Evolutionary conservation across 371 early-diverging fungal genomes (phyloP).

Genomic region (Capillidium heterosporum): DNA sequence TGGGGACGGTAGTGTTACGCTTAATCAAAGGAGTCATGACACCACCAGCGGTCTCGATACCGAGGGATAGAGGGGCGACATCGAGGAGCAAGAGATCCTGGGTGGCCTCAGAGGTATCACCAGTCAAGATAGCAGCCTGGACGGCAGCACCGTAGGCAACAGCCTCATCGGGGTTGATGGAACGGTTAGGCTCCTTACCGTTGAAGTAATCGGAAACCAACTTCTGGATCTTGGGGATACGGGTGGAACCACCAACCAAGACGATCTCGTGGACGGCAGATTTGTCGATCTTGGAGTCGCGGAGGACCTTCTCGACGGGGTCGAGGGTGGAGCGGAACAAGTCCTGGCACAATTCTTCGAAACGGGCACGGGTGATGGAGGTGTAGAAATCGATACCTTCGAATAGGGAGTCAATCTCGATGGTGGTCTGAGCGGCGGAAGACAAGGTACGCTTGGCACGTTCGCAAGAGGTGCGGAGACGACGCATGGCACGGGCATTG

Average conservation of each 20-base stretch:
- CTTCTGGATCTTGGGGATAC: constrained; percentile 99
- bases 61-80: constrained; percentile 71
- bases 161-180: constrained; percentile 97
- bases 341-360: constrained; percentile 91
- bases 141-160: constrained; percentile 98
- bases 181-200: constrained; percentile 93
- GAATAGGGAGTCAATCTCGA: constrained; percentile 76
- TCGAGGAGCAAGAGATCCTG: constrained; percentile 55
- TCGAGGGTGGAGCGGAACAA: constrained; percentile 88
- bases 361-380: constrained; percentile 90
- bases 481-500: constrained; percentile 62
- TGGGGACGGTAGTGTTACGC: constrained; percentile 94
- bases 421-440: constrained; percentile 37
- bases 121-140: constrained; percentile 82
- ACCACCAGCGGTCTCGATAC: constrained; percentile 96
- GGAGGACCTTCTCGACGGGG: constrained; percentile 89
- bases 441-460: constrained; percentile 81
- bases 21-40: constrained; percentile 91
- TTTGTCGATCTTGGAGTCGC: constrained; percentile 90
- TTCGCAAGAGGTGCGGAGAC: constrained; percentile 75
- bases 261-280: constrained; percentile 86
- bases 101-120: constrained; percentile 77
- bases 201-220: constrained; percentile 94
- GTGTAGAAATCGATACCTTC: constrained; percentile 88
- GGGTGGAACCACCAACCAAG: constrained; percentile 98